Evolutionary conservation across 805 yeast genomes (phyloP), one percentile per base, ranked within the genome.

Genomic region (Zygosaccharomyces bailii): DNA sequence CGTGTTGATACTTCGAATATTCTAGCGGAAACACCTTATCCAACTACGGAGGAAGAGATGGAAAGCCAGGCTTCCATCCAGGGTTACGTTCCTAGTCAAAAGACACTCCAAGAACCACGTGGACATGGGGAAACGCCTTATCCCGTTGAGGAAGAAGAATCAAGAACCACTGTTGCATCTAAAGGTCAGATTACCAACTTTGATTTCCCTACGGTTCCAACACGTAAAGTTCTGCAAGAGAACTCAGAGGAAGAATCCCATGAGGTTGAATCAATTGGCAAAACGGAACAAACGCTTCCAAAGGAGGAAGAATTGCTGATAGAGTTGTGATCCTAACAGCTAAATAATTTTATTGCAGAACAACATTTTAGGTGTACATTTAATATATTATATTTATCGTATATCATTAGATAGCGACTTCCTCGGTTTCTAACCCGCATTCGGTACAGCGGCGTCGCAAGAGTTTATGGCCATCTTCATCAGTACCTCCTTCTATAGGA

Each of bases 381-480:
- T 21, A n/a, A 21, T 21, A 21, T 21, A 21, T 21, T 9, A 27
- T 24, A 25, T 21, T 25, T 13, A 13, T 17, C 13, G 20, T 6
- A 17, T 39, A 16, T 16, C 14, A 33, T 71, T 13, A 74, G 66
- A 82, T 66, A 5, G 75, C 49, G n/a, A 85, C 63, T 61, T 89
- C 96, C 56, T 86, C 93, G 0, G 82, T 79, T 56, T 86, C 93
- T 53, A 88, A 72, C 0, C 96, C 96, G 67, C 97, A 89, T 20
- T 75, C 84, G 2, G 72, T 63, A 59, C 97, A 89, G 48, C 93
- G 67, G 51, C 86, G 70, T 45, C 71, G 75, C 14, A 78, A 71
- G 39, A 76, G 46, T 0, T 63, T 59, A 14, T 65, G 44, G 0
- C 74, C 74, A 18, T 69, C 73, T 27, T 67, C 72, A 24, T 67